Evolutionary conservation across 768 basidiomycete species (phyloP).

Genomic region (Thelephora aurantiotincta): DNA sequence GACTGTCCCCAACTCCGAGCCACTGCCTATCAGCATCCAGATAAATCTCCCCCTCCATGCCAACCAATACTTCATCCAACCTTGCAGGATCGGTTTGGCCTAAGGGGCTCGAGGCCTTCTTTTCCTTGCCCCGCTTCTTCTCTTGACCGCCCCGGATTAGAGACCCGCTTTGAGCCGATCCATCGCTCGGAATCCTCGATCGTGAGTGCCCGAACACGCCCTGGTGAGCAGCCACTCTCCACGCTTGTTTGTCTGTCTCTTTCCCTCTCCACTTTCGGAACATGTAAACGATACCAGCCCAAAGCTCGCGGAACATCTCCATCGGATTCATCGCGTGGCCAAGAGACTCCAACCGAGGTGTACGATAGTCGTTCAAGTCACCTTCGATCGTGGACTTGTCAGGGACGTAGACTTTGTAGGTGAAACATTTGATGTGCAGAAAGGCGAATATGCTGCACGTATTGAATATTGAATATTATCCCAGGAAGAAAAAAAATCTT

Average conservation of each 20-base stretch:
- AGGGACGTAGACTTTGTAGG: slow-evolving; percentile 44
- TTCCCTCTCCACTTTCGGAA: slow-evolving; percentile 35
- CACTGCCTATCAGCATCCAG: slow-evolving; percentile 35
- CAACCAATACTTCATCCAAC: slow-evolving; percentile 18
- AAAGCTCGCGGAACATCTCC: slow-evolving; percentile 53
- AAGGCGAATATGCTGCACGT: slow-evolving; percentile 47
- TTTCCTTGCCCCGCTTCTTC: slow-evolving; percentile 4
- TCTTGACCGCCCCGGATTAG: slow-evolving; percentile 3
- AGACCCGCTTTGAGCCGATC: slow-evolving; percentile 1
- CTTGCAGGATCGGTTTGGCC: background rate
- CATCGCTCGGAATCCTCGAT: slow-evolving; percentile 8
- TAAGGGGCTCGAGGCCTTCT: no score
- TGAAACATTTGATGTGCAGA: slow-evolving; percentile 59
- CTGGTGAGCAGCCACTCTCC: slow-evolving; percentile 25
- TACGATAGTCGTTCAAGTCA: slow-evolving; percentile 15
- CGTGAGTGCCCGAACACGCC: slow-evolving; percentile 19
- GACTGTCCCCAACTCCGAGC: slow-evolving; percentile 33
- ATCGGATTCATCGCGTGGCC: slow-evolving; percentile 54
- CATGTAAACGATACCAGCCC: slow-evolving; percentile 44
- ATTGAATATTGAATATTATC: slow-evolving; percentile 1
- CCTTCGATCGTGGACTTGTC: slow-evolving; percentile 12
- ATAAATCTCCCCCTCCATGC: slow-evolving; percentile 28
- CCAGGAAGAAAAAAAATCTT: slow-evolving; percentile 13
- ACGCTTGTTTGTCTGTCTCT: slow-evolving; percentile 34
- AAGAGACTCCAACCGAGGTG: slow-evolving; percentile 42